Base-by-base conservation (phyloP, 495 filamentous ascomycete species). In the Hapsidospora chrysogenum region DNA sequence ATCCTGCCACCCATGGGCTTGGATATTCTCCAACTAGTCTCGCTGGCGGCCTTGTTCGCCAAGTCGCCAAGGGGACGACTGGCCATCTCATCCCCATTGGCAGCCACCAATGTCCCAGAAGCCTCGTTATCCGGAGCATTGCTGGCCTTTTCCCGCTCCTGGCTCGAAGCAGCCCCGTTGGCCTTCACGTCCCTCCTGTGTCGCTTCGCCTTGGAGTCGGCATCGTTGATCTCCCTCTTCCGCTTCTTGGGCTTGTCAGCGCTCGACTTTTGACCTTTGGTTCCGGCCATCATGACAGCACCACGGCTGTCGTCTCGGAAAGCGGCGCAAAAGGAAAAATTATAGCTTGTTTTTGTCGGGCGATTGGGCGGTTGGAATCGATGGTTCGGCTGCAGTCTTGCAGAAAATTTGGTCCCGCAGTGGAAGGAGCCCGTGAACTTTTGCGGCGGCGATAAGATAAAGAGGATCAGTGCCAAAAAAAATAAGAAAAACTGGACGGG, bases 1-100 rank as follows among this genome's bases (percentile, higher is more conserved):
- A 82, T 77, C 28, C 73, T 61, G 5, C 80, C 80, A 35, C 74
- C 80, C 51, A 76, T 60, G 15, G 75, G 58, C 16, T 66, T 58
- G 6, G 72, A 76, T 13, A 76, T 31, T 28, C 57, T 64, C 78
- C 78, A 83, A 43, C 47, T 32, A 16, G 45, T 18, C 2, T 37
- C 27, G 3, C 38, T 26, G 6, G n/a, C 11, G 23, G 23, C 6
- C 23, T 52, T 52, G 49, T 53, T 50, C 35, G 17, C 3, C 31
- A n/a, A n/a, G n/a, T n/a, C 40, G 35, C 23, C 42, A 38, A 46
- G 43, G 43, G 33, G 17, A 10, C 33, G 21, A 3, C 16, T 36
- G n/a, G 17, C n/a, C 4, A 36, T 3, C 17, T 27, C 23, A n/a
- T 25, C 22, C 8, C 29, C 29, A 11, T 31, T 16, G 13, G 15